Percentiles rank a stretch among this genome's conserved stretches.
Conservation (phyloP, 202 grass and related monocot species). For the Bolboschoenoplectus hybrid region DNA sequence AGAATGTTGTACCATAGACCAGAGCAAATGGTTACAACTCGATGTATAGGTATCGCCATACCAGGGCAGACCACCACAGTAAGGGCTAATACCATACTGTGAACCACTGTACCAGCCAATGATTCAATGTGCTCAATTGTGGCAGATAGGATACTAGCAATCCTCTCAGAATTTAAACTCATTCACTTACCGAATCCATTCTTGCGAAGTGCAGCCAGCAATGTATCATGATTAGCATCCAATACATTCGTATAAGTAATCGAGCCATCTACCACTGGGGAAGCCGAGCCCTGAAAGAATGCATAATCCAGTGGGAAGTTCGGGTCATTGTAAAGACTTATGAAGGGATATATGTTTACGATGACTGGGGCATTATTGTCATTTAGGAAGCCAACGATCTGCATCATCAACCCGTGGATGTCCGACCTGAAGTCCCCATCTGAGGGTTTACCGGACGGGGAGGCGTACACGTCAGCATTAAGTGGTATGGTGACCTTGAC, state of each 20-base stretch:
- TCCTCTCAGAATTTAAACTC: not conserved
- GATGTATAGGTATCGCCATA: not conserved
- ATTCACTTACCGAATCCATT: constrained; percentile 57
- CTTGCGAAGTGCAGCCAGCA: constrained; percentile 63
- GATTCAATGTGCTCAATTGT: not conserved
- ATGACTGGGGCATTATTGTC: constrained; percentile 70
- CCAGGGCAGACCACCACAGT: not conserved
- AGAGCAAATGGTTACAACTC: not conserved
- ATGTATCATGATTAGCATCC: constrained; percentile 93
- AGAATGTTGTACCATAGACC: not conserved
- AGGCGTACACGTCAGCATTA: constrained; percentile 87
- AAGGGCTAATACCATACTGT: constrained; percentile 8
- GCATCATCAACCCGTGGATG: constrained; percentile 80
- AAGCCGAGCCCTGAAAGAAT: constrained; percentile 67
- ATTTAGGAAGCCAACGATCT: constrained; percentile 73
- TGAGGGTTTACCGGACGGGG: constrained; percentile 60
- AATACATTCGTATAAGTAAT: constrained; percentile 81
- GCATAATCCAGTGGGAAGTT: constrained; percentile 97
- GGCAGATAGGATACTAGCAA: not conserved
- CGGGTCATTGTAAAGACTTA: constrained; percentile 74
- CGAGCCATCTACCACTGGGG: constrained; percentile 62
- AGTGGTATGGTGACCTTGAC: constrained; percentile 84
- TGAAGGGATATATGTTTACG: constrained; percentile 96
- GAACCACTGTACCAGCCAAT: not conserved
- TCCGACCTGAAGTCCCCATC: constrained; percentile 85